A percentile compares a stretch with the other conserved stretches of the same genome.
Conservation (phyloP, 306 rosid species). For the Gastrolobium bilobum region DNA sequence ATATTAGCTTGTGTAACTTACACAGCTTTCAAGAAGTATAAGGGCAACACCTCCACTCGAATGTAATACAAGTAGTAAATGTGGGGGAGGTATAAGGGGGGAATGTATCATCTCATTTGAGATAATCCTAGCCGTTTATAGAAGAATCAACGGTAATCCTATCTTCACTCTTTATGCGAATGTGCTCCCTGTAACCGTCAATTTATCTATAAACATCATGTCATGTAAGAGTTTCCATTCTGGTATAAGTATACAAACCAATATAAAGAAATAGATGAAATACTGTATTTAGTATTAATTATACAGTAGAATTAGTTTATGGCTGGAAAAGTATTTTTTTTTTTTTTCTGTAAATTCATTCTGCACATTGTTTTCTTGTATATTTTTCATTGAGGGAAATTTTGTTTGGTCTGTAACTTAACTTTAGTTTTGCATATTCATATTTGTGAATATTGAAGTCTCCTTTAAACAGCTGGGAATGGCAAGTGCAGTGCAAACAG, state of each 20-base stretch:
- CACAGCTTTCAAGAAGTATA: not conserved
- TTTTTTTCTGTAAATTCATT: not conserved
- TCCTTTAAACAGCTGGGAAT: constrained; percentile 61
- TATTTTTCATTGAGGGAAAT: not conserved
- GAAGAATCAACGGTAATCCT: no score
- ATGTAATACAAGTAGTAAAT: not conserved
- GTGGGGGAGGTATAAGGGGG: not conserved
- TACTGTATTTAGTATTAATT: not conserved
- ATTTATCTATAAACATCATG: no score
- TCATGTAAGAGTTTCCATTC: no score
- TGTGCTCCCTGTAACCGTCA: no score
- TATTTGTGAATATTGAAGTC: constrained; percentile 25
- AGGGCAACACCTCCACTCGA: not conserved
- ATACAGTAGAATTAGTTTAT: not conserved
- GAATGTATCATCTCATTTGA: no score
- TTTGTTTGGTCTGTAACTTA: not conserved
- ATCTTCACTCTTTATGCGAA: no score
- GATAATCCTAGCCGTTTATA: no score
- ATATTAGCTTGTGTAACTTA: not conserved
- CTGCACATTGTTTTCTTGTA: not conserved
- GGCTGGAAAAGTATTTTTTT: not conserved
- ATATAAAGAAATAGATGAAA: not conserved
- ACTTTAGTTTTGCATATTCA: not conserved
- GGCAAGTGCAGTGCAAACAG: constrained; percentile 76
- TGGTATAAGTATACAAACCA: not conserved